Evolutionary conservation across 1,284 basidiomycete genomes (phyloP), one percentile per base, ranked within the genome.

Genomic region (Apiotrichum akiyoshidainum): DNA sequence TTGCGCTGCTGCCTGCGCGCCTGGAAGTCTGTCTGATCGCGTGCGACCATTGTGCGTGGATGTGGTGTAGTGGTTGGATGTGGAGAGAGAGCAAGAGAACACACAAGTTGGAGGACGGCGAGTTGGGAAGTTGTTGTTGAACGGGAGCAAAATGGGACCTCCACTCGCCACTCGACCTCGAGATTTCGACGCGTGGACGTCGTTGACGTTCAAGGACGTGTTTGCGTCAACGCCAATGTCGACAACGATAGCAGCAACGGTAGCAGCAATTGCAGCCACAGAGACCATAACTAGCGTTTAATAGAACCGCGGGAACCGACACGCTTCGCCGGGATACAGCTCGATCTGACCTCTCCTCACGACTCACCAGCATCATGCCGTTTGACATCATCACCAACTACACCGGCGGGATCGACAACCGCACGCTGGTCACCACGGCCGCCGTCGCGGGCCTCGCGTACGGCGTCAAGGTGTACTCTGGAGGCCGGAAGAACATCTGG

Each of bases 401-500:
- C 9, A 52, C 70, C n/a, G 67, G 61, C 31, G 52, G 58, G 10
- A 59, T 68, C 12, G 59, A 68, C n/a, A 53, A 54, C 22, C 56
- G 58, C 21, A 62, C 59, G 16, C 58, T 73, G 19, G 46, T 65
- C 13, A 22, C 57, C 3, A 61, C 53, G 10, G 71, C 65, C 2
- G 35, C 61, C n/a, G 58, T 57, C 2, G 63, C 65, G n/a, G 58
- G 68, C n/a, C 33, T 56, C 13, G 49, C 69, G 13, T 62, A 70
- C 46, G 58, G 51, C 21, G n/a, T 72, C 50, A 76, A 72, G 54
- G 54, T 64, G 1, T 73, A 70, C 66, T 21, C 69, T 0, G 68
- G 68, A 10, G 77, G 77, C 7, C 57, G 71, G 48, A 72, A 66
- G 64, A 69, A 67, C 51, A 73, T 71, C n/a, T 74, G 76, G 73